Evolutionary conservation across 2,329 filamentous ascomycete species (phyloP), one percentile per base, ranked within the genome.

Genomic region (Fusarium domesticum): DNA sequence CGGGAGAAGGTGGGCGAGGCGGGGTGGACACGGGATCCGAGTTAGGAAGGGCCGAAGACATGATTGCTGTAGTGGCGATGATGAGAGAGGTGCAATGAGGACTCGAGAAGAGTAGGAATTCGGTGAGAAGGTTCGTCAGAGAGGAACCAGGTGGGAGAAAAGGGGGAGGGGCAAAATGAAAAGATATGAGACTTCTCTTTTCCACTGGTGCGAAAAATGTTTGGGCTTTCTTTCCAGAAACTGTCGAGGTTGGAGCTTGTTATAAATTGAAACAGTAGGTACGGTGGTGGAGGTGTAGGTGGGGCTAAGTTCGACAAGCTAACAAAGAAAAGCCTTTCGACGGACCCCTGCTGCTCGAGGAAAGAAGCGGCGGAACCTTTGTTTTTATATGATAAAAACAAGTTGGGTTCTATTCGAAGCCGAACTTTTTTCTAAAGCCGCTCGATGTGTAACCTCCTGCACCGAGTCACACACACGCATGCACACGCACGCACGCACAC

Each of bases 1-100:
- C 77, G 53, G 89, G 87, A 35, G 87, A 85, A 44, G 67, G 80
- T 37, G 85, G 81, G 52, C 84, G 78, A 39, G 85, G 84, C 53
- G 87, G 87, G 45, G 87, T 91, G 60, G 85, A 78, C 62, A 88
- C 84, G 41, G 80, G 72, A 58, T 78, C 75, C 52, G 64, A 57
- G 34, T 58, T 58, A 42, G 61, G 55, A 43, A 64, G 53, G 38
- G 47, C 47, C 35, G 42, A 42, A 35, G 56, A 56, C 57, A 59
- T 59, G 8, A 19, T 50, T 40, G 35, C 32, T 39, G 36, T 39
- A 28, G 23, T 28, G 23, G 7, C 14, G 10, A 12, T 40, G 20
- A 17, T 36, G 34, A 34, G 10, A 17, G 17, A 18, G 20, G 28
- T 12, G 39, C 23, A 35, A 16, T 44, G 25, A 33, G 17, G 12